A percentile compares a stretch with the other conserved stretches of the same genome.
Conservation (phyloP, 192 early-diverging fungal genomes). For the Phycomyces blakesleeanus region DNA sequence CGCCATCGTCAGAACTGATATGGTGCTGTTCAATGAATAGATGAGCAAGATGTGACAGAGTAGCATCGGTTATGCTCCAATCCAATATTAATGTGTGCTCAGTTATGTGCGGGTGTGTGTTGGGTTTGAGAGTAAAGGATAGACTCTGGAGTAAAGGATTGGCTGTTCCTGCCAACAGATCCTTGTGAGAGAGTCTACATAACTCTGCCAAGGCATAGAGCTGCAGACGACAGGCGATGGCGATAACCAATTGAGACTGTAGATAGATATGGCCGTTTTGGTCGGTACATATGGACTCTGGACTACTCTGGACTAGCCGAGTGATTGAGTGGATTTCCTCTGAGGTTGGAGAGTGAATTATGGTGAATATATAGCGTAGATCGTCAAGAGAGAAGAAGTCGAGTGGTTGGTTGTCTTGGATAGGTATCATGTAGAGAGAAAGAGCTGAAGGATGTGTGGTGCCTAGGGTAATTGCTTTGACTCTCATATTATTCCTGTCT, state of each 20-base stretch:
- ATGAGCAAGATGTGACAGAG: not conserved
- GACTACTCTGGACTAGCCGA: too few species aligned
- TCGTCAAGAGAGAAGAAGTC: too few species aligned
- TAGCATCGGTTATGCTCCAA: not conserved
- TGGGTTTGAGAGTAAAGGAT: not conserved
- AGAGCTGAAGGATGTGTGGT: too few species aligned
- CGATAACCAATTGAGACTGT: not conserved
- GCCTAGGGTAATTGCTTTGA: too few species aligned
- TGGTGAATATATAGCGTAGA: too few species aligned
- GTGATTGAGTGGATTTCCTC: too few species aligned
- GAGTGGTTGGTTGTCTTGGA: too few species aligned
- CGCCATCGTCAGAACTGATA: not conserved
- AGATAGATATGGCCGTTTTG: not conserved
- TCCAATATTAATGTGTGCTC: not conserved
- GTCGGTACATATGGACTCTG: not conserved
- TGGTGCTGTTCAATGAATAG: not conserved
- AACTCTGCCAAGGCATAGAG: constrained; percentile 22
- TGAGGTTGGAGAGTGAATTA: too few species aligned
- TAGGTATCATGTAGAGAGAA: too few species aligned
- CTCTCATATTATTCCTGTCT: too few species aligned
- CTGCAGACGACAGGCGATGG: constrained; percentile 10
- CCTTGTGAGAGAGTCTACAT: constrained; percentile 14
- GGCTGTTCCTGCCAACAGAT: constrained; percentile 10
- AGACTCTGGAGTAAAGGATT: constrained; percentile 11
- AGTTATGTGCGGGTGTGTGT: not conserved